Evolutionary conservation across 495 filamentous ascomycete genomes (phyloP), one percentile per base, ranked within the genome.

Genomic region (Penicillium silybi): DNA sequence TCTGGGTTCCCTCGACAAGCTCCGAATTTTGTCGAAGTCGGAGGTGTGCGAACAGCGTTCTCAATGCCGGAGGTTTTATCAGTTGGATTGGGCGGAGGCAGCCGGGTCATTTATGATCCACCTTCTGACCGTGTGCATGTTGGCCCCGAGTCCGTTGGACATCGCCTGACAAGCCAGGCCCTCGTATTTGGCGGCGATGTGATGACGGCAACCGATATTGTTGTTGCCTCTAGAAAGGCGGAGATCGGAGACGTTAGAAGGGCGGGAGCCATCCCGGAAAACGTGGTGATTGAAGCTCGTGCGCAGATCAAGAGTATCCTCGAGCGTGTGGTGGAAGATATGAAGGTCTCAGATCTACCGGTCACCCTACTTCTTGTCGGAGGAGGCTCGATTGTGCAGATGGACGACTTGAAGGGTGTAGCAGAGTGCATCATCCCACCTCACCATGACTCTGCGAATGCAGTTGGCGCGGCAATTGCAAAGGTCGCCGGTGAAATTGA

Each of bases 1-100:
- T 77, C 70, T 42, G 79, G 80, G 2, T 80, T 80, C 44, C 79
- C 80, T 6, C 67, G 78, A 17, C 77, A 81, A 53, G 76, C 79
- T 32, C 70, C 80, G n/a, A 57, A 56, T 27, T 66, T 56, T 20
- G 59, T 66, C 4, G 67, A 55, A 39, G 64, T 82, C 17, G 76
- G 66, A 1, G 78, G 79, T 2, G 73, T 83, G 25, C 63, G 77
- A 27, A 78, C 75, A 54, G 76, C 76, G 15, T 82, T 77, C 50
- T 75, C 73, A 0, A 79, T 79, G 51, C 80, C 80, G 11, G 74
- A 82, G 50, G 72, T 83, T 3, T 62, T 73, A 20, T 74, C 65
- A 32, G 73, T 81, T 32, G 80, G 79, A 5, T 65, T 83, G 1
- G 80, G 80, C 18, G 80, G 80, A 25, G 79, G 80, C 1, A 77